Conservation (phyloP, 768 basidiomycete genomes). For the Hypholoma sublateritium region DNA sequence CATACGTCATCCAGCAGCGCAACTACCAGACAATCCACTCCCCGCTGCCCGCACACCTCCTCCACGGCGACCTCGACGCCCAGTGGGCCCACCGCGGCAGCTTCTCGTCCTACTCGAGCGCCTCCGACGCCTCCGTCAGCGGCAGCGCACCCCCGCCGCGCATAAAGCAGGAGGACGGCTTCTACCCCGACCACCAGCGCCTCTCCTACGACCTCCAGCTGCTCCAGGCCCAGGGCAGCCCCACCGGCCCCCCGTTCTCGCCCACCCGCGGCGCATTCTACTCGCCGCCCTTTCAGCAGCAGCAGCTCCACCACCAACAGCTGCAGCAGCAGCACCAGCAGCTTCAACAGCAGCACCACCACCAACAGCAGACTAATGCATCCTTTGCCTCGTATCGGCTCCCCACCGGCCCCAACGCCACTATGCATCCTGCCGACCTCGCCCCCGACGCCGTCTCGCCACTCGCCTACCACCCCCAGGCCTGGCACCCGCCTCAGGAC, state of each 20-base stretch:
- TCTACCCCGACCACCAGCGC: background rate
- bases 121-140: background rate
- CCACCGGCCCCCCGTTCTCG: conserved; percentile 1
- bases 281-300: conserved; percentile 16
- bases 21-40: background rate
- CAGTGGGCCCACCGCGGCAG: background rate
- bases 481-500: conserved; percentile 8
- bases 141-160: conserved; percentile 12
- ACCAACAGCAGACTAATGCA: conserved; percentile 6
- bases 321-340: background rate
- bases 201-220: conserved; percentile 11
- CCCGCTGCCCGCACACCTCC: background rate
- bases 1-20: conserved; percentile 1
- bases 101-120: background rate
- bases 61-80: background rate
- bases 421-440: conserved; percentile 26
- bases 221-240: conserved; percentile 12
- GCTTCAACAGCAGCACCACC: background rate
- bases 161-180: conserved; percentile 25
- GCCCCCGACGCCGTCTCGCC: conserved; percentile 21
- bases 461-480: conserved; percentile 10
- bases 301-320: conserved; percentile 6
- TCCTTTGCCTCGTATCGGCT: conserved; percentile 11
- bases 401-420: conserved; percentile 12
- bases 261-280: conserved; percentile 8